Conservation (phyloP, 805 yeast genomes). For the Candida verbasci region DNA sequence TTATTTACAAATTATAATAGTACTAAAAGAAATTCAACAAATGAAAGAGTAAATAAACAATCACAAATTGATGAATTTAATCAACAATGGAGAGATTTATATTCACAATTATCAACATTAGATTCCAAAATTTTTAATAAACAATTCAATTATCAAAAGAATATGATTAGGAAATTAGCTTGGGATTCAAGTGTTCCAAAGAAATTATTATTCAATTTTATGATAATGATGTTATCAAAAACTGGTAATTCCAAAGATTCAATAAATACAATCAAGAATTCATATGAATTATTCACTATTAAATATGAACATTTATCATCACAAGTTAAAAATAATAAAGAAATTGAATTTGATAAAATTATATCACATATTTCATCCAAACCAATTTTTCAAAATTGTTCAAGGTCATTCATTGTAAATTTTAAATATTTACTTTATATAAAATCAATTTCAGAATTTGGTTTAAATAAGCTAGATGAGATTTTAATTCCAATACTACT, state of each 20-base stretch:
- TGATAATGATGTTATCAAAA: constrained; percentile 18
- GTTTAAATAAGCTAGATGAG: constrained; percentile 37
- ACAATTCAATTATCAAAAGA: constrained; percentile 24
- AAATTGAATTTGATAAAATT: constrained; percentile 26
- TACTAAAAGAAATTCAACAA: constrained; percentile 20
- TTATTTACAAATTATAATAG: constrained; percentile 36
- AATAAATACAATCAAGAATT: constrained; percentile 14
- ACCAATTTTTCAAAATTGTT: constrained; percentile 25
- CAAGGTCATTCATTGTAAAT: constrained; percentile 16
- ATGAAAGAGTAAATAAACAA: constrained; percentile 16
- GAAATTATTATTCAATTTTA: constrained; percentile 16
- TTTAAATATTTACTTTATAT: constrained; percentile 30
- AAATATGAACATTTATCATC: constrained; percentile 23
- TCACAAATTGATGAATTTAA: constrained; percentile 15
- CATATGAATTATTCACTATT: constrained; percentile 15
- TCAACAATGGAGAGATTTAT: constrained; percentile 22
- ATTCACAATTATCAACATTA: constrained; percentile 8
- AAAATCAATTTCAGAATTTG: constrained; percentile 33
- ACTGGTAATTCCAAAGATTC: constrained; percentile 12
- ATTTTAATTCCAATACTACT: constrained; percentile 32
- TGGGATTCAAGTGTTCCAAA: constrained; percentile 36
- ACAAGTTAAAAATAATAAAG: constrained; percentile 26
- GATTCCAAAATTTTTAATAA: constrained; percentile 18
- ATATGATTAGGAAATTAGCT: constrained; percentile 24
- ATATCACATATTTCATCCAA: constrained; percentile 20